Evolutionary conservation across 805 yeast species (phyloP).

Genomic region (Lipomyces sp.): DNA sequence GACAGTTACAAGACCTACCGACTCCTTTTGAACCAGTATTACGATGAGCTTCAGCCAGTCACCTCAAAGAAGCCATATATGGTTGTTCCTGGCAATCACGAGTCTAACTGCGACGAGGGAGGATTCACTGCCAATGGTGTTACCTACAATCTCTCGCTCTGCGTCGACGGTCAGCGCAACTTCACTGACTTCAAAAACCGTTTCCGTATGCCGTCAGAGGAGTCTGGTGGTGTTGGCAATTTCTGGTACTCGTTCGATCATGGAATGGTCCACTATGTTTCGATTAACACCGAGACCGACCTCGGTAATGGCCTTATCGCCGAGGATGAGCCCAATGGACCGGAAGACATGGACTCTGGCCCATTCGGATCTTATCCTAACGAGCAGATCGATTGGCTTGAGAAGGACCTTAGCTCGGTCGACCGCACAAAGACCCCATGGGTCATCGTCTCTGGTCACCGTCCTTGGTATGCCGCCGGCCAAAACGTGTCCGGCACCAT

Average conservation of each 20-base stretch:
- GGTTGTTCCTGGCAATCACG: slow-evolving; percentile 39
- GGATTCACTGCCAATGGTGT: slow-evolving; percentile 19
- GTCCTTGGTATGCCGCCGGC: slow-evolving; percentile 46
- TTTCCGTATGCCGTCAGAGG: slow-evolving; percentile 43
- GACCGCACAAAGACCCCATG: slow-evolving; percentile 43
- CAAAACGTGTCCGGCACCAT: slow-evolving; percentile 28
- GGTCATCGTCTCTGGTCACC: slow-evolving; percentile 40
- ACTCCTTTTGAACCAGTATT: slow-evolving; percentile 32
- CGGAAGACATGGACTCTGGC: slow-evolving; percentile 37
- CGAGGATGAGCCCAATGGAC: slow-evolving; percentile 35
- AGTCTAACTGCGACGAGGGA: slow-evolving; percentile 36
- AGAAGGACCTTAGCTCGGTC: slow-evolving; percentile 41
- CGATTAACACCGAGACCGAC: slow-evolving; percentile 44
- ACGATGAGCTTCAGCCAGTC: slow-evolving; percentile 36
- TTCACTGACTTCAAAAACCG: slow-evolving; percentile 43
- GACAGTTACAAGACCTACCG: slow-evolving; percentile 25
- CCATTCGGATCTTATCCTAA: slow-evolving; percentile 34
- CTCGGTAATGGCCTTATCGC: slow-evolving; percentile 30
- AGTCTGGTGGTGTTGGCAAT: slow-evolving; percentile 41
- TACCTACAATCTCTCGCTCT: slow-evolving; percentile 23
- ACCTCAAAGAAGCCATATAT: slow-evolving; percentile 34
- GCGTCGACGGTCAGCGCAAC: slow-evolving; percentile 40
- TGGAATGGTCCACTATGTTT: slow-evolving; percentile 44
- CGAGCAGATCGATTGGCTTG: slow-evolving; percentile 44
- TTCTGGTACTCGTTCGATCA: slow-evolving; percentile 47